These are phyloP conservation scores for Nakazawaea ishiwadae DNA, from an alignment of 805 yeast genomes.

Conservation along the genomic window DNA sequence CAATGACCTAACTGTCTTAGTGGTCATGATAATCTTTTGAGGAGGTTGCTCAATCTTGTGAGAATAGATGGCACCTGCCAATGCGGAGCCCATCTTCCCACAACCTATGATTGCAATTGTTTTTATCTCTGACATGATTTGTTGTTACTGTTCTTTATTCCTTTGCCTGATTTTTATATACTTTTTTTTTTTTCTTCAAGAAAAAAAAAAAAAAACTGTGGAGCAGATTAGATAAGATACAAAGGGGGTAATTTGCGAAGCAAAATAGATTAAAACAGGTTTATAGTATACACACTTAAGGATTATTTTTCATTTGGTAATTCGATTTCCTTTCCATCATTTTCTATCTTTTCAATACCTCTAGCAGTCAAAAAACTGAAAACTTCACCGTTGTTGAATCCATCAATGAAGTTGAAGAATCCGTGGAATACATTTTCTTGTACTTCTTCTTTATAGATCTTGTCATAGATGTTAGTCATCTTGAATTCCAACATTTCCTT, in stretches of 20 bases:
- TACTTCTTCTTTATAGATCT: constrained; percentile 86
- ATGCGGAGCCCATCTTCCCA: constrained; percentile 8
- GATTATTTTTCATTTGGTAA: constrained; percentile 18
- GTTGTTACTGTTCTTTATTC: not conserved
- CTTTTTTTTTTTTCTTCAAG: not conserved
- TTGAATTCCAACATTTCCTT: constrained; percentile 81
- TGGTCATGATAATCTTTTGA: not conserved
- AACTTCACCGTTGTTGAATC: constrained; percentile 57
- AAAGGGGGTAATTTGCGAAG: not conserved
- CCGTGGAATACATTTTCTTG: constrained; percentile 86
- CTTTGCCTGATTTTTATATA: not conserved
- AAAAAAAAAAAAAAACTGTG: not conserved
- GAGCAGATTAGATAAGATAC: not conserved
- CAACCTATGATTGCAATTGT: constrained; percentile 7
- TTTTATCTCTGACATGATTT: not conserved
- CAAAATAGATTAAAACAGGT: not conserved
- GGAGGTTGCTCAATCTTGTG: not conserved
- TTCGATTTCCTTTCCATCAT: constrained; percentile 18
- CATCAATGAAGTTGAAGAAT: constrained; percentile 86
- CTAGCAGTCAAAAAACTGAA: constrained; percentile 55
- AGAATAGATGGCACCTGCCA: not conserved
- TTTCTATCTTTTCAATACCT: constrained; percentile 30
- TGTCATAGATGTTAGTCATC: constrained; percentile 83
- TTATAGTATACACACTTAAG: not conserved
- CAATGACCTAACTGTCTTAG: not conserved